These are phyloP conservation scores for Penicillium sp. DNA, from an alignment of 2,329 filamentous ascomycete genomes.

Conservation along the genomic window DNA sequence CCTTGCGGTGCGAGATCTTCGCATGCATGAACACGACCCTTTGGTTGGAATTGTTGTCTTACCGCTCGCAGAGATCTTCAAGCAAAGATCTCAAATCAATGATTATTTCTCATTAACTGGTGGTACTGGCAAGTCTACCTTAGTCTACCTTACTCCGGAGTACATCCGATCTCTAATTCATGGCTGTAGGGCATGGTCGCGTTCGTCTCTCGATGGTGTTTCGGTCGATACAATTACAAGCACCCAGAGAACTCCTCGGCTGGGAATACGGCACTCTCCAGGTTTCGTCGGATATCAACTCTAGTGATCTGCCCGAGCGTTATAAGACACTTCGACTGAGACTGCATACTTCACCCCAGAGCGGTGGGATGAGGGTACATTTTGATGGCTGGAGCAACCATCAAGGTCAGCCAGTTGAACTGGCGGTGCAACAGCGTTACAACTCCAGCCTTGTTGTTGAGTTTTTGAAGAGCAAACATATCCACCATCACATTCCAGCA, in stretches of 20 bases:
- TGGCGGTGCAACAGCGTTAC: conserved; percentile 1
- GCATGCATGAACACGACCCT: conserved; percentile 2
- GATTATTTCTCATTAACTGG: conserved; percentile 2
- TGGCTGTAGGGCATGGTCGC: conserved; percentile 1
- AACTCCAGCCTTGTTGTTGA: conserved; percentile 1
- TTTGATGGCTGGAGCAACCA: neutral
- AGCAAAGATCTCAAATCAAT: conserved; percentile 3
- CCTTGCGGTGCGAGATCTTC: conserved; percentile 1
- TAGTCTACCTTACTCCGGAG: too few relatives aligned
- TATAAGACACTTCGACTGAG: neutral
- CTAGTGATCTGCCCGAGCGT: neutral
- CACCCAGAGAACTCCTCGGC: conserved; percentile 1
- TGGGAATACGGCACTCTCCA: conserved; percentile 3
- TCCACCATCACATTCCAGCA: conserved; percentile 3
- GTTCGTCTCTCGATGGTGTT: conserved; percentile 1
- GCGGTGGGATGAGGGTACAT: neutral
- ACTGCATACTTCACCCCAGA: conserved; percentile 1
- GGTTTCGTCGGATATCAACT: neutral
- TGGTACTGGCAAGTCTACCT: conserved; percentile 1
- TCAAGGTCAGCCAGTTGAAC: conserved; percentile 3
- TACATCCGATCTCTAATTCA: neutral
- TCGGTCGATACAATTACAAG: conserved; percentile 1
- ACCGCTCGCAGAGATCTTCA: conserved; percentile 1
- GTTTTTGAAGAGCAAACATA: neutral
- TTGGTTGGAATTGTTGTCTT: conserved; percentile 2